A percentile compares a stretch with the other conserved stretches of the same genome.
Evolutionary conservation across 1,284 basidiomycete species (phyloP).

Genomic region (Rhodotorula sp.): DNA sequence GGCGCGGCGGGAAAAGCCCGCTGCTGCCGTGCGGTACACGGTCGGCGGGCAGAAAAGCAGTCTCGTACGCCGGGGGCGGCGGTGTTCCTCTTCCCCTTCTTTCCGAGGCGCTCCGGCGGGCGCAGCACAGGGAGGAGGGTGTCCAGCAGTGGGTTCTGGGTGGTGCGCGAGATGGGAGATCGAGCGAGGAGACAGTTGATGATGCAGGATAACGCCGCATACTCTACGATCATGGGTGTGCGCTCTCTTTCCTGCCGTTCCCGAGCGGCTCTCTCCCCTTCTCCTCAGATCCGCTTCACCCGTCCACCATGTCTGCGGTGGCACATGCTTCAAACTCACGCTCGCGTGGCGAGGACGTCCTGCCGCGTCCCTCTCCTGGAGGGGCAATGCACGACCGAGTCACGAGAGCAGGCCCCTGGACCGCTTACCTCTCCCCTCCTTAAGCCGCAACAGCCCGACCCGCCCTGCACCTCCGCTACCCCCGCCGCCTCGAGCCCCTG

Average conservation of each 20-base stretch:
- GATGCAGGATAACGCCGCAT: conserved; percentile 5
- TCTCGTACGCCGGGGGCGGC: conserved; percentile 19
- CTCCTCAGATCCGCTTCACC: background rate
- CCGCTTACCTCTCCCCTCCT: background rate
- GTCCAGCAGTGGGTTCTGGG: background rate
- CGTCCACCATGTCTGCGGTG: background rate
- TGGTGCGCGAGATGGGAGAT: background rate
- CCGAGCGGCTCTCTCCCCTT: background rate
- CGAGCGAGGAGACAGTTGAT: background rate
- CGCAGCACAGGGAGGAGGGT: conserved; percentile 19
- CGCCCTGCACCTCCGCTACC: background rate
- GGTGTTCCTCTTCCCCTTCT: background rate
- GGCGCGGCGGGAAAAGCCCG: conserved; percentile 6
- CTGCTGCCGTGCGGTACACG: conserved; percentile 15
- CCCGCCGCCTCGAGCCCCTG: background rate
- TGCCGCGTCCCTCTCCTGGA: background rate
- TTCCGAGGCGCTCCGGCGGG: background rate
- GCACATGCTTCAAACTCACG: background rate
- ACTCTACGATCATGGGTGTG: background rate
- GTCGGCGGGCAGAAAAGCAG: conserved; percentile 22
- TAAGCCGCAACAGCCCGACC: background rate
- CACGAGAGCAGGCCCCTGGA: background rate
- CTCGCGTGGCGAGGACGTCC: background rate
- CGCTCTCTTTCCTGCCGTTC: background rate
- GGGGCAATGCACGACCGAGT: background rate